Evolutionary conservation across 1,284 basidiomycete species (phyloP), one percentile per base, ranked within the genome.

Genomic region (Melampsora abietis-canadensis): DNA sequence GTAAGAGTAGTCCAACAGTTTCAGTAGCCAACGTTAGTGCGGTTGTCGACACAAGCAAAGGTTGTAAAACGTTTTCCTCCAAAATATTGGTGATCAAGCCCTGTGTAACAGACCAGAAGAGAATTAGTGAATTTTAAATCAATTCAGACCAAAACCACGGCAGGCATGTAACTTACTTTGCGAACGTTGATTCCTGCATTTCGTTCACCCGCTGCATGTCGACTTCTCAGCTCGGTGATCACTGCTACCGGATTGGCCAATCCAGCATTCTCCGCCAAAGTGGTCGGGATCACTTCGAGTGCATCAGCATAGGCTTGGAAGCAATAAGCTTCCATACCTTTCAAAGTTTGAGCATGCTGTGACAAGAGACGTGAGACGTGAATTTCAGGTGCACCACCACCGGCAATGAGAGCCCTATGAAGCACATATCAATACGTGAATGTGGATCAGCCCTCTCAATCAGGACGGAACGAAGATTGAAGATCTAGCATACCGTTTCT

Each of bases 231-330:
- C 82, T 99, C 96, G 40, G 96, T 99, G 68, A 99, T 94, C 80
- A 98, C 98, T 17, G 92, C 90, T 78, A 99, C 98, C 6, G 96
- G 94, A 84, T 98, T 97, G 6, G 73, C 65, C 77, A 99, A 85
- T 64, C 96, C 96, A 10, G 96, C 96, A 81, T 99, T 98, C 84
- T 99, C 96, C 12, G 96, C 96, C 10, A 99, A 86, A 0, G 96
- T 99, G 2, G 92, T 97, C 2, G 96, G 96, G 78, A 99, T 98
- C 76, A 98, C 90, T 83, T 98, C 96, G 75, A 99, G 87, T 5
- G 96, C 94, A 81, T 98, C 96, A 47, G 96, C 94, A 80, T 94
- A 99, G 3, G 94, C 94, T 81, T 96, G 92, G 89, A 95, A 97
- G 83, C 96, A 98, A 84, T 98, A 98, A 7, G 94, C 92, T 84